A percentile compares a stretch with the other conserved stretches of the same genome.
These are phyloP conservation scores for Ganoderma lucidum DNA, from an alignment of 1,284 basidiomycete species.

Conservation along the genomic window DNA sequence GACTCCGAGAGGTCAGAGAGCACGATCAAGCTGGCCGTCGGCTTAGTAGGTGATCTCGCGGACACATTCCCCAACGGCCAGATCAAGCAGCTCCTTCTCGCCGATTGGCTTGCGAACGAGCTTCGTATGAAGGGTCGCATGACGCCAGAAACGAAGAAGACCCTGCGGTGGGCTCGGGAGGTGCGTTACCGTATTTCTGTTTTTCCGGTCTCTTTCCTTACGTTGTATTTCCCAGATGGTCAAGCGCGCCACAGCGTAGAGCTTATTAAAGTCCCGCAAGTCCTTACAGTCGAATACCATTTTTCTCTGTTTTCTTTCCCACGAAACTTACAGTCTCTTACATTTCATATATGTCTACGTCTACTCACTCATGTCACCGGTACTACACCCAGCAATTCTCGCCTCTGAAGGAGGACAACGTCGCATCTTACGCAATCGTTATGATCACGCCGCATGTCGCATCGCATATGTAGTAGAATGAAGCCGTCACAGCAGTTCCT, in stretches of 20 bases:
- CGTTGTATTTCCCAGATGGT: conserved; percentile 30
- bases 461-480: conserved; percentile 36
- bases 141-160: conserved; percentile 78
- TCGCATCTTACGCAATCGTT: conserved; percentile 33
- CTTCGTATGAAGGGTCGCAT: conserved; percentile 77
- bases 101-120: conserved; percentile 85
- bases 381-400: conserved; percentile 31
- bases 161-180: conserved; percentile 85
- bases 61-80: conserved; percentile 85
- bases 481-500: conserved; percentile 31
- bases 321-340: conserved; percentile 28
- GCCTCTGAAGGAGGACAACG: conserved; percentile 35
- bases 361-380: conserved; percentile 28
- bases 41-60: conserved; percentile 89
- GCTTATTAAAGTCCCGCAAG: neutral
- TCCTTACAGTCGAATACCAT: conserved; percentile 19
- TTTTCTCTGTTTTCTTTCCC: conserved; percentile 6
- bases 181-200: conserved; percentile 49
- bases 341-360: conserved; percentile 17
- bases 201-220: conserved; percentile 8
- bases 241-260: conserved; percentile 41
- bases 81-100: conserved; percentile 81
- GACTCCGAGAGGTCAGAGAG: conserved; percentile 90
- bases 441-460: conserved; percentile 33
- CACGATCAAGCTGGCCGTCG: conserved; percentile 62